phyloP scores from a whole-genome alignment of 1,284 basidiomycete genomes.

The Fomitopsis pinicola region DNA sequence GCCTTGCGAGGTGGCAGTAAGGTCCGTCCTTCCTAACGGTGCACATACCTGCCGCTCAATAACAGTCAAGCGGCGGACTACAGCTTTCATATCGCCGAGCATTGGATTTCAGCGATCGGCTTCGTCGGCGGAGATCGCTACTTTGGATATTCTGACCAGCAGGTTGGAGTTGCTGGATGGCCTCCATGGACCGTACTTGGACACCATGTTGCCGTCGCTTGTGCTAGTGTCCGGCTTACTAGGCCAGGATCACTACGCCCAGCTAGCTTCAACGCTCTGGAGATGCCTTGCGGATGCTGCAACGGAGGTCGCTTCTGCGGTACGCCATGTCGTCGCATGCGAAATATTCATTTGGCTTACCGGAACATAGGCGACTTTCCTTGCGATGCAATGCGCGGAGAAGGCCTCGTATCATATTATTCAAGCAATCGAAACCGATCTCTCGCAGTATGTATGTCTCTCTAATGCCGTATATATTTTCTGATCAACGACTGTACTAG shows the following conservation, averaged over 20 bases:
- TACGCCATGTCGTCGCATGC: slow-evolving; percentile 28
- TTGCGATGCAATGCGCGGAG: slow-evolving; percentile 71
- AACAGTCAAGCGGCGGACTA: slow-evolving; percentile 15
- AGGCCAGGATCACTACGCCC: slow-evolving; percentile 40
- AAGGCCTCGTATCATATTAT: slow-evolving; percentile 45
- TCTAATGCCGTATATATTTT: neutral
- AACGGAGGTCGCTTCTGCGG: slow-evolving; percentile 43
- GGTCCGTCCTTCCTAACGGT: slow-evolving; percentile 25
- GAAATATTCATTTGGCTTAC: neutral
- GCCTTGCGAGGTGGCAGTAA: slow-evolving; percentile 38
- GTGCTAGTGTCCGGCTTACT: slow-evolving; percentile 57
- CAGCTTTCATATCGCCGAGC: slow-evolving; percentile 26
- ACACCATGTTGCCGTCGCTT: slow-evolving; percentile 50
- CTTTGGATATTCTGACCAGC: slow-evolving; percentile 19
- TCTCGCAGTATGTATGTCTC: slow-evolving; percentile 42
- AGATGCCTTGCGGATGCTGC: slow-evolving; percentile 41
- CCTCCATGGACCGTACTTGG: slow-evolving; percentile 40
- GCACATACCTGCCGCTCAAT: neutral
- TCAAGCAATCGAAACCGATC: slow-evolving; percentile 47
- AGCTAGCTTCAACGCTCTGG: slow-evolving; percentile 55
- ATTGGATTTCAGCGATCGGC: slow-evolving; percentile 19
- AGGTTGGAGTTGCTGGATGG: slow-evolving; percentile 37
- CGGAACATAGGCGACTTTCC: slow-evolving; percentile 50
- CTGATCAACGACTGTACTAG: neutral
- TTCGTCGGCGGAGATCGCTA: slow-evolving; percentile 8